phyloP scores from a whole-genome alignment of 2,329 filamentous ascomycete genomes.

The Aotearoamyces nothofagi region DNA sequence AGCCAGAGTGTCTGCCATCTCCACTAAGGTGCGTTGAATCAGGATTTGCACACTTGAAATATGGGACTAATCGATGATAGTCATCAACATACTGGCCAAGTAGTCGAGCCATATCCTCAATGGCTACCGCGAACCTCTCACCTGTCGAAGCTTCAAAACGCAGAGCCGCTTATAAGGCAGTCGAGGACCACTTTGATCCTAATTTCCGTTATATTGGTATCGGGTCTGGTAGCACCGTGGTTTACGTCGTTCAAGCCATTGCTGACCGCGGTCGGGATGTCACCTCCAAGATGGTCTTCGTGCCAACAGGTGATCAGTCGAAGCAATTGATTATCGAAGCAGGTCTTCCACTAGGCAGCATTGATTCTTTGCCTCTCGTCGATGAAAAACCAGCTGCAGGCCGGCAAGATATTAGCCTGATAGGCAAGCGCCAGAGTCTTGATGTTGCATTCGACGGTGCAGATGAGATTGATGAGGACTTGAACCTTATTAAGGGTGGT shows the following conservation, averaged over 20 bases:
- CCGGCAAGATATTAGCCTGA: constrained; percentile 18
- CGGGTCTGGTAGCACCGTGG: constrained; percentile 67
- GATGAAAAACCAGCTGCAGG: constrained; percentile 42
- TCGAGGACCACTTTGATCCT: constrained; percentile 53
- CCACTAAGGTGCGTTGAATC: too few relatives aligned
- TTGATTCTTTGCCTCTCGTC: constrained; percentile 19
- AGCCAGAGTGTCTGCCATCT: too few relatives aligned
- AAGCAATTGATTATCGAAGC: constrained; percentile 73
- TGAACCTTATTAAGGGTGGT: constrained; percentile 96
- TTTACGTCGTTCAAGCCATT: constrained; percentile 77
- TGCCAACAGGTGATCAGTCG: constrained; percentile 77
- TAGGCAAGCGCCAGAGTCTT: constrained; percentile 33
- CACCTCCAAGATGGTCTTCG: constrained; percentile 57
- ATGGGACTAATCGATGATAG: too few relatives aligned
- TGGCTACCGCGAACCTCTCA: too few relatives aligned
- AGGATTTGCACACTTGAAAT: too few relatives aligned
- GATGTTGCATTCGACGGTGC: constrained; percentile 94
- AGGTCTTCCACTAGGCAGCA: constrained; percentile 53
- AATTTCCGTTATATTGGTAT: constrained; percentile 56
- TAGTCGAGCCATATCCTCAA: too few relatives aligned
- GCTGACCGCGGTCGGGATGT: constrained; percentile 33
- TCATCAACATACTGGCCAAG: too few relatives aligned
- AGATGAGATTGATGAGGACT: constrained; percentile 85
- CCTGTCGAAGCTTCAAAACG: constrained; percentile 58
- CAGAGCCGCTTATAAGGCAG: constrained; percentile 58